phyloP scores from a whole-genome alignment of 139 green algal genomes.

The Chlamydomonas eustigma region DNA sequence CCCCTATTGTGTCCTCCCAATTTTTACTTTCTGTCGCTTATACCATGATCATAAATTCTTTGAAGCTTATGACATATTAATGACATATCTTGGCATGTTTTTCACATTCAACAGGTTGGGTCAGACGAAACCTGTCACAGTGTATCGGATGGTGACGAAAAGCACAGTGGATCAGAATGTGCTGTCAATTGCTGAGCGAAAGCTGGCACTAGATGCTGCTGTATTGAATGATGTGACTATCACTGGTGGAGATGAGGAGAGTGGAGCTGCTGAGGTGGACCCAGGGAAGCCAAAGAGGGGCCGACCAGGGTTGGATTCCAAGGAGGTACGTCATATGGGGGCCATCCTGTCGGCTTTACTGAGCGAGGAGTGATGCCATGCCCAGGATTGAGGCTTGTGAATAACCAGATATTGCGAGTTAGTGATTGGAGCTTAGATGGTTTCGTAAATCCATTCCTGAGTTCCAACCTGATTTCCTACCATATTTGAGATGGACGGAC shows the following conservation, averaged over 20 bases:
- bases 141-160: constrained; percentile 84
- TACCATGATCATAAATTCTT: not conserved
- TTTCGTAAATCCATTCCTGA: too few relatives aligned
- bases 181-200: constrained; percentile 41
- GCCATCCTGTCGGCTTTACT: constrained; percentile 53
- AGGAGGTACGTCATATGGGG: constrained; percentile 49
- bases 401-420: too few relatives aligned
- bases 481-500: too few relatives aligned
- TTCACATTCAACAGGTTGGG: constrained; percentile 61
- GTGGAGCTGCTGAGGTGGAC: constrained; percentile 11
- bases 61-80: not conserved
- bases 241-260: constrained; percentile 11
- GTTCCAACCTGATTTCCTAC: too few relatives aligned
- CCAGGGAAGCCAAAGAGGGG: constrained; percentile 4
- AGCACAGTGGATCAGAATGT: constrained; percentile 15
- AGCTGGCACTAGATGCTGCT: constrained; percentile 72
- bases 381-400: too few relatives aligned
- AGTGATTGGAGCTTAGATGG: too few relatives aligned
- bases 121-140: constrained; percentile 78
- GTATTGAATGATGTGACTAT: constrained; percentile 26
- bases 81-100: not conserved
- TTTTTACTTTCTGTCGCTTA: not conserved
- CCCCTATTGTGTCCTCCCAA: not conserved
- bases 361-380: constrained; percentile 14
- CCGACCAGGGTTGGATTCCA: not conserved